These are phyloP conservation scores for Daldinia loculata DNA, from an alignment of 495 filamentous ascomycete species.

Conservation along the genomic window DNA sequence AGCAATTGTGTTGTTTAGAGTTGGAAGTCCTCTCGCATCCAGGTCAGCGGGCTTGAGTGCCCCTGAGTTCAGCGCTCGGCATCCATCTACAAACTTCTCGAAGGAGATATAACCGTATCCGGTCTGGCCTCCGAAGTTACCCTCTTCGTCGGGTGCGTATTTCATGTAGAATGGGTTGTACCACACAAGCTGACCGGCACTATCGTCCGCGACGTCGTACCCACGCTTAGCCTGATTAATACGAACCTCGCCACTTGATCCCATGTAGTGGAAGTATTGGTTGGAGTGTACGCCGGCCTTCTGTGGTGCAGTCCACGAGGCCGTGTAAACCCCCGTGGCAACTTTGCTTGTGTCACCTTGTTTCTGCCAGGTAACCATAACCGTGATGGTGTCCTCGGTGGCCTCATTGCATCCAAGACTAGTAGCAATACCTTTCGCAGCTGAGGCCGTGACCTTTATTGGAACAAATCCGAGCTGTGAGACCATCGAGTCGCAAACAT, in stretches of 20 bases:
- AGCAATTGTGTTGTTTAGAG: constrained; percentile 85
- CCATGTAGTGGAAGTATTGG: constrained; percentile 97
- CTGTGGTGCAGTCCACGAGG: constrained; percentile 93
- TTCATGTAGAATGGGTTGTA: constrained; percentile 98
- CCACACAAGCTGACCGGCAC: constrained; percentile 73
- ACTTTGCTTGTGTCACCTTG: constrained; percentile 69
- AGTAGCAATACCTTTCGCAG: constrained; percentile 71
- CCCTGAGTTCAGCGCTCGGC: constrained; percentile 77
- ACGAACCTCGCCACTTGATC: constrained; percentile 80
- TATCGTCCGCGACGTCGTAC: constrained; percentile 91
- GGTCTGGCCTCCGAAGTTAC: constrained; percentile 89
- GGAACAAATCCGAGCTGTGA: constrained; percentile 72
- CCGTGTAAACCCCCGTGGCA: constrained; percentile 92
- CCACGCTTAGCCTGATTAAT: constrained; percentile 94
- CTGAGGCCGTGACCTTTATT: constrained; percentile 79
- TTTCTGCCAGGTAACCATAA: constrained; percentile 87
- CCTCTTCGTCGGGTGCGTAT: constrained; percentile 93
- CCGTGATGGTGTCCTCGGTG: constrained; percentile 93
- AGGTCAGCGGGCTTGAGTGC: constrained; percentile 74
- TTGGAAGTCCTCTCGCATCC: constrained; percentile 82
- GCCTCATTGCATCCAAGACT: constrained; percentile 79
- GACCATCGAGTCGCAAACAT: constrained; percentile 91
- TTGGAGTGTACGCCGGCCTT: constrained; percentile 92
- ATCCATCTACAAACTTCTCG: constrained; percentile 94
- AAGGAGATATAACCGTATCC: constrained; percentile 93